Evolutionary conservation across 768 basidiomycete species (phyloP).

Genomic region (Amanita pallidorosea): DNA sequence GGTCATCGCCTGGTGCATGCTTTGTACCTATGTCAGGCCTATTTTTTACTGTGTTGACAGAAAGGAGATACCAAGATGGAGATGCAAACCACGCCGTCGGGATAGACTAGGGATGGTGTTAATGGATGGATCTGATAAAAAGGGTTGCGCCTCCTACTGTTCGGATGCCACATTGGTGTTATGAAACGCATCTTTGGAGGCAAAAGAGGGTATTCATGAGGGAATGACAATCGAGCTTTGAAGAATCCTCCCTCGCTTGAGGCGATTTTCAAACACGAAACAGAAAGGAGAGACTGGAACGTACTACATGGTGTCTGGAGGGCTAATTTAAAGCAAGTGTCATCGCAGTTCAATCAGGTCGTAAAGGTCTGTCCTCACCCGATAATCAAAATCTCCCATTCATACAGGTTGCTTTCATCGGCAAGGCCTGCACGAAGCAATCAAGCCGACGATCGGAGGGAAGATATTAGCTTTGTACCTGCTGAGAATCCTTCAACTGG

Average conservation of each 20-base stretch:
- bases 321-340: slow-evolving; percentile 34
- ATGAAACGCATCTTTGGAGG: slow-evolving; percentile 96
- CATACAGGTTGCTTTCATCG: slow-evolving; percentile 88
- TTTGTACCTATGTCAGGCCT: slow-evolving; percentile 17
- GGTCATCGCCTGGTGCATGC: slow-evolving; percentile 95
- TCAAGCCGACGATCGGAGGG: slow-evolving; percentile 16
- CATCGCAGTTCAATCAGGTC: slow-evolving; percentile 6
- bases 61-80: slow-evolving; percentile 64
- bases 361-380: slow-evolving; percentile 42
- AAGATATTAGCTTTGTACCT: slow-evolving; percentile 33
- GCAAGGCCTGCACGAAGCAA: slow-evolving; percentile 58
- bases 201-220: slow-evolving; percentile 77
- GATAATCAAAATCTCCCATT: slow-evolving; percentile 96
- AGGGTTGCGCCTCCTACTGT: slow-evolving; percentile 49
- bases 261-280: slow-evolving; percentile 8
- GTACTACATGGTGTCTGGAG: slow-evolving; percentile 89
- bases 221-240: slow-evolving; percentile 85
- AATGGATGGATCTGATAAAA: slow-evolving; percentile 3
- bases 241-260: slow-evolving; percentile 91
- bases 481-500: slow-evolving; percentile 97
- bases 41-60: background rate
- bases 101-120: slow-evolving; percentile 57
- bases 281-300: slow-evolving; percentile 11
- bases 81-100: slow-evolving; percentile 89
- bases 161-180: slow-evolving; percentile 97